Evolutionary conservation across 2,329 filamentous ascomycete species (phyloP), one percentile per base, ranked within the genome.

Genomic region (Geosmithia putterillii): DNA sequence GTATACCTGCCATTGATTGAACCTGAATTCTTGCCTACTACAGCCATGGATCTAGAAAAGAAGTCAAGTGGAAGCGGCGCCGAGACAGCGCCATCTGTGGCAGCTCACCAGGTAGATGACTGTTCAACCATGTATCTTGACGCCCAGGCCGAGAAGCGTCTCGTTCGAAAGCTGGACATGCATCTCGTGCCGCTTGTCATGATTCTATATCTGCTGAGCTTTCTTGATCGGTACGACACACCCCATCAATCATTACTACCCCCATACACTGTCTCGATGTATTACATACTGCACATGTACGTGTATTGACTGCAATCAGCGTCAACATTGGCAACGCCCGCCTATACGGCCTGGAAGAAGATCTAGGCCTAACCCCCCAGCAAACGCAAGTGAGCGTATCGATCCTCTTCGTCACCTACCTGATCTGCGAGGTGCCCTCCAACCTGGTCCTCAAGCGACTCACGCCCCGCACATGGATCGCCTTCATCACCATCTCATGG

Each of bases 241-340:
- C n/a, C n/a, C n/a, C n/a, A n/a, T 6, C 10, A 3, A 12, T 12
- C 15, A 32, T 32, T 32, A 32, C 5, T 12, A n/a, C n/a, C n/a
- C n/a, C n/a, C n/a, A n/a, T n/a, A n/a, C n/a, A n/a, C n/a, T n/a
- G n/a, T n/a, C n/a, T n/a, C n/a, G n/a, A n/a, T n/a, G n/a, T n/a
- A 7, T 32, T 32, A 12, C 28, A 4, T 6, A 14, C 28, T 32
- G 28, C 28, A 12, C 15, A 12, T 32, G 28, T 14, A 32, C n/a
- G n/a, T n/a, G n/a, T n/a, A 7, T 32, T 12, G 10, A 32, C 28
- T 32, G 12, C 25, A 17, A 8, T 44, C 28, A 32, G 28, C 60
- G 79, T 84, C 43, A 86, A 86, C 54, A 86, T 86, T 44, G 79
- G 81, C 42, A 85, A 85, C 60, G 81, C 81, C 12, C 68, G 75